Evolutionary conservation across 1,284 basidiomycete species (phyloP), one percentile per base, ranked within the genome.

Genomic region (Melampsora abietis-canadensis): DNA sequence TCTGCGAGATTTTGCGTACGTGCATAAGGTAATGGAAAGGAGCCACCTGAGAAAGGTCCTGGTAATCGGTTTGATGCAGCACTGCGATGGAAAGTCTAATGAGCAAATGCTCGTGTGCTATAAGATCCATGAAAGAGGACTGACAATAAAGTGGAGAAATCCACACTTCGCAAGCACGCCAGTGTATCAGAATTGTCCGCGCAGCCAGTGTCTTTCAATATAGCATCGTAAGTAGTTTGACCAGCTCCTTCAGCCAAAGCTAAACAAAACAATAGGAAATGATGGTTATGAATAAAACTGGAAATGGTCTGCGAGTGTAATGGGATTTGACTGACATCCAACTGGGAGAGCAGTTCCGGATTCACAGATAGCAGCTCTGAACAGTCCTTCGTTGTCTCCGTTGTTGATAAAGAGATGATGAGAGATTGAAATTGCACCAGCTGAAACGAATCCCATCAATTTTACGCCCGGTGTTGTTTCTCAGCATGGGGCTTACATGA

Each of bases 381-480:
- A 34, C 3, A 34, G 34, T 34, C 34, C 34, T 34, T 66, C 44
- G 54, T 75, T 40, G 34, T 75, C 37, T 21, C 72, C 72, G 21
- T 66, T 6, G 40, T 24, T 57, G 24, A 57, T 57, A 27, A 75
- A 31, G 19, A 75, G 15, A 10, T 75, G 72, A 62, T 66, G 72
- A 46, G 72, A 75, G 5, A 67, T 54, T 4, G 72, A 75, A 19
- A 75, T 75, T 2, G 72, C 48, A 19, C 72, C 72, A 51, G 72
- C 63, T 74, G 24, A 40, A 40, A 40, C 4, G 6, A 4, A 40
- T 40, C 4, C 10, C 37, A 40, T 40, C 37, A 40, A 10, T 40
- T 40, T 40, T 40, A 7, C 4, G 12, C 12, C 37, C 4, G 6
- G 10, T 40, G 34, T 34, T 34, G 34, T 34, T 34, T 34, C 34